phyloP scores from a whole-genome alignment of 2,329 filamentous ascomycete species.

The Diplodia scrobiculata region DNA sequence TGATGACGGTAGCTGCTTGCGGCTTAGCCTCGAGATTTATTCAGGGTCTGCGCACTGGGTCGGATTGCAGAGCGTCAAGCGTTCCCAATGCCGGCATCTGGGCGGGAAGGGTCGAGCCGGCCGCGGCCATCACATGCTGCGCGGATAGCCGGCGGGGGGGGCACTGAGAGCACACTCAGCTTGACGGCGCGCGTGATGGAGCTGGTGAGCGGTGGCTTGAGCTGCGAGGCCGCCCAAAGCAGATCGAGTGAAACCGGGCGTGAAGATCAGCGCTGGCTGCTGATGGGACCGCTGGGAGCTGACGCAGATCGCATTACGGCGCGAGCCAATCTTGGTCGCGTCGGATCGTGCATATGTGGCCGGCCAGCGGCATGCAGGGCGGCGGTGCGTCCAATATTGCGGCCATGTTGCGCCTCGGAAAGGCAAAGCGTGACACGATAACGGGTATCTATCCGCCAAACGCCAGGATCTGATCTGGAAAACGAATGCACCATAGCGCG shows the following conservation, averaged over 20 bases:
- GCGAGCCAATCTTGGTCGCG: conserved; percentile 13
- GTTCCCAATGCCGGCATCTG: conserved; percentile 12
- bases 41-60: conserved; percentile 21
- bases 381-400: conserved; percentile 22
- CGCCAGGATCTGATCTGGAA: conserved; percentile 32
- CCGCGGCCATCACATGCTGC: conserved; percentile 21
- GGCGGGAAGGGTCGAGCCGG: conserved; percentile 22
- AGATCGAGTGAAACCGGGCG: conserved; percentile 23
- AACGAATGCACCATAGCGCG: conserved; percentile 24
- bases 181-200: conserved; percentile 14
- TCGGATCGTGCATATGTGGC: conserved; percentile 24
- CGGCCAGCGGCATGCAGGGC: conserved; percentile 21
- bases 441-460: conserved; percentile 35
- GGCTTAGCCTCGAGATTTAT: conserved; percentile 16
- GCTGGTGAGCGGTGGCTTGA: conserved; percentile 12
- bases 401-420: conserved; percentile 13
- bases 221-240: conserved; percentile 19
- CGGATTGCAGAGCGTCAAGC: conserved; percentile 1
- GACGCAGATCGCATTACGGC: conserved; percentile 19
- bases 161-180: conserved; percentile 12
- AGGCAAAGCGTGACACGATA: conserved; percentile 30
- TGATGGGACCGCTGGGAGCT: conserved; percentile 2
- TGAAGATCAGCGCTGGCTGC: conserved; percentile 18
- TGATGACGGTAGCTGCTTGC: conserved; percentile 23
- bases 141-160: conserved; percentile 13